Evolutionary conservation across 192 early-diverging fungal species (phyloP).

Genomic region (Mortierella alpina): DNA sequence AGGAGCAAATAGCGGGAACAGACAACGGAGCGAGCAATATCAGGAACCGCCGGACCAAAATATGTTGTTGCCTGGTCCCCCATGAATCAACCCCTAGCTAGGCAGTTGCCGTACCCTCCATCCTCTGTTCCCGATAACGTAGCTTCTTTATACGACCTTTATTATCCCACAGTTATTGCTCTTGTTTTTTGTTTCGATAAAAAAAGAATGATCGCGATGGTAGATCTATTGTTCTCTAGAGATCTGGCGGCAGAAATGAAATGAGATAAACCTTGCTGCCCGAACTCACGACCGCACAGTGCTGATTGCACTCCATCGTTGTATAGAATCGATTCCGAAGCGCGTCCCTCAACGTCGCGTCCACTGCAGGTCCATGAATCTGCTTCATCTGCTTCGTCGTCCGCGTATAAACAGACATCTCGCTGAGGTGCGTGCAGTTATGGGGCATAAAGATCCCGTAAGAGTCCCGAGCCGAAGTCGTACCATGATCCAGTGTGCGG

Average conservation of each 20-base stretch:
- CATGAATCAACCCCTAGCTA: no score
- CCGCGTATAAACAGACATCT: conserved; percentile 45
- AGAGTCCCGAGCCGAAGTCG: conserved; percentile 44
- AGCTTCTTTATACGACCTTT: neutral
- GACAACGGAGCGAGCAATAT: neutral
- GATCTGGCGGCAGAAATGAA: conserved; percentile 32
- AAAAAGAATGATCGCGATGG: conserved; percentile 3
- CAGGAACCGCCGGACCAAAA: no score
- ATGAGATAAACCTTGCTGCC: conserved; percentile 44
- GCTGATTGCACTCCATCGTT: conserved; percentile 51
- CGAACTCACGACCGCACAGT: conserved; percentile 47
- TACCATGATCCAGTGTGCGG: conserved; percentile 37
- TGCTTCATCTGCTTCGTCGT: conserved; percentile 33
- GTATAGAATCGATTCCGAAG: conserved; percentile 44
- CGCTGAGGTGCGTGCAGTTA: conserved; percentile 34
- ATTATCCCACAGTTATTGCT: neutral
- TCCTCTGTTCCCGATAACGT: neutral
- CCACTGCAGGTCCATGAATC: conserved; percentile 40
- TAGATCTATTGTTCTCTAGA: neutral
- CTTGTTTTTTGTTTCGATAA: neutral
- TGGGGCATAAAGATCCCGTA: conserved; percentile 41
- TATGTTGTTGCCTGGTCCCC: no score
- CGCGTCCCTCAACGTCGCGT: conserved; percentile 14
- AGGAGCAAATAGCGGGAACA: neutral
- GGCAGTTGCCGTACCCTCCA: neutral